Base-by-base conservation (phyloP, 176 grass and related monocot species). In the Chloris gayana region DNA sequence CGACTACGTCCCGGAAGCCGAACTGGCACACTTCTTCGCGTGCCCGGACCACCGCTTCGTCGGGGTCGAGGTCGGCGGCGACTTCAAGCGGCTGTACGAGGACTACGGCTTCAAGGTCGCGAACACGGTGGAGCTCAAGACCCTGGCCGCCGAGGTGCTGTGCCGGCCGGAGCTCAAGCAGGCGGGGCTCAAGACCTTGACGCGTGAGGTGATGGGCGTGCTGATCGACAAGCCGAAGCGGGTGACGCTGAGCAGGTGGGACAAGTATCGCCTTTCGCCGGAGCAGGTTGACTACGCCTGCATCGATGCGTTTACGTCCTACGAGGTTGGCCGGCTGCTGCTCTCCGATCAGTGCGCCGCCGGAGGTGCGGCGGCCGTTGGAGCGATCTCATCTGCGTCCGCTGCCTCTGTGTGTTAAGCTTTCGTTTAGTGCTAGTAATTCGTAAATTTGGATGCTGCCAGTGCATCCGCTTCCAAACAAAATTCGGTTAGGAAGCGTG, bases 261-360 rank as follows among this genome's bases (percentile, higher is more conserved):
- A 75, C 26, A 56, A 44, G 0, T 12, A 0, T 13, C 7, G n/a
- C n/a, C n/a, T n/a, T n/a, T n/a, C n/a, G n/a, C n/a, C n/a, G n/a
- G n/a, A n/a, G n/a, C n/a, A n/a, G 79, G 77, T 91, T 11, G 6
- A 4, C 14, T 94, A 97, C 56, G 91, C 94, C 10, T 84, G 79
- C 78, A 72, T 73, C 31, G 87, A 94, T 35, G 85, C 91, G 1
- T 97, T 86, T 69, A 27, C 77, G 31, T 93, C 91, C 5, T 84
- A 77, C 65, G 88, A 89, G 62, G 44, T 91, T 44, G 87, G 86
- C 10, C 68, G 84, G 58, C 75, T 63, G 67, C 86, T 91, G 61
- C 69, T 87, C 19, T 54, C 51, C 51, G 10, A 4, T 45, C 42
- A 13, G 42, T 39, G 37, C 37, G 37, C 37, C 37, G 37, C 2